phyloP scores from a whole-genome alignment of 495 filamentous ascomycete genomes.

The Penicillium crystallinum region DNA sequence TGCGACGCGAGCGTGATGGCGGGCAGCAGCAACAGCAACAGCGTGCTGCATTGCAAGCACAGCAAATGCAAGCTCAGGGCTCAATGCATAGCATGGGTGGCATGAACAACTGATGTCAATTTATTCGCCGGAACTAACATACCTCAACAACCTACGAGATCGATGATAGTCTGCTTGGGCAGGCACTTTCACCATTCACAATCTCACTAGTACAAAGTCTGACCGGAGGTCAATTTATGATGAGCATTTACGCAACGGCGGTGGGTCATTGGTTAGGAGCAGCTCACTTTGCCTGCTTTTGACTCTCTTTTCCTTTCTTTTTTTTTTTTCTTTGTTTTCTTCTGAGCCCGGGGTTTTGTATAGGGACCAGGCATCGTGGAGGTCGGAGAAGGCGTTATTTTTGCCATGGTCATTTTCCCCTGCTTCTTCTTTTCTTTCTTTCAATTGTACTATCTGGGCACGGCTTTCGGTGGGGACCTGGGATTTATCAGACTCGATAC shows the following conservation, averaged over 20 bases:
- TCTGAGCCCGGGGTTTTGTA: conserved; percentile 13
- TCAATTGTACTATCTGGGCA: conserved; percentile 23
- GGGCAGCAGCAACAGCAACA: conserved; percentile 34
- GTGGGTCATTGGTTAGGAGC: not conserved
- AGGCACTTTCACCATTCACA: not conserved
- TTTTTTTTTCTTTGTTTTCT: conserved; percentile 6
- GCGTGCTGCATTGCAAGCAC: conserved; percentile 20
- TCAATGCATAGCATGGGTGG: conserved; percentile 43
- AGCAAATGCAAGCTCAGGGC: conserved; percentile 44
- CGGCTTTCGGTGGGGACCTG: conserved; percentile 14
- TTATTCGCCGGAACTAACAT: not conserved
- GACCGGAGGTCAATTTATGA: not conserved
- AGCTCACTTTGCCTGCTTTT: not conserved
- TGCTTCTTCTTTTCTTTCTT: conserved; percentile 9
- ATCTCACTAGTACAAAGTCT: not conserved
- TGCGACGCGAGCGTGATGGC: conserved; percentile 38
- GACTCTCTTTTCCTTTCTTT: not conserved
- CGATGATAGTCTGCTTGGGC: not conserved
- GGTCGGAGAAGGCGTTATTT: conserved; percentile 20
- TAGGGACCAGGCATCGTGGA: conserved; percentile 20
- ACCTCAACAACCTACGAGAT: not conserved
- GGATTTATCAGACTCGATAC: conserved; percentile 37
- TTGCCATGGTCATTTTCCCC: conserved; percentile 10
- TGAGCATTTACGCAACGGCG: not conserved
- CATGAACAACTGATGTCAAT: conserved; percentile 31